Evolutionary conservation across 192 early-diverging fungal genomes (phyloP), one percentile per base, ranked within the genome.

Genomic region (Spizellomyces sp.): DNA sequence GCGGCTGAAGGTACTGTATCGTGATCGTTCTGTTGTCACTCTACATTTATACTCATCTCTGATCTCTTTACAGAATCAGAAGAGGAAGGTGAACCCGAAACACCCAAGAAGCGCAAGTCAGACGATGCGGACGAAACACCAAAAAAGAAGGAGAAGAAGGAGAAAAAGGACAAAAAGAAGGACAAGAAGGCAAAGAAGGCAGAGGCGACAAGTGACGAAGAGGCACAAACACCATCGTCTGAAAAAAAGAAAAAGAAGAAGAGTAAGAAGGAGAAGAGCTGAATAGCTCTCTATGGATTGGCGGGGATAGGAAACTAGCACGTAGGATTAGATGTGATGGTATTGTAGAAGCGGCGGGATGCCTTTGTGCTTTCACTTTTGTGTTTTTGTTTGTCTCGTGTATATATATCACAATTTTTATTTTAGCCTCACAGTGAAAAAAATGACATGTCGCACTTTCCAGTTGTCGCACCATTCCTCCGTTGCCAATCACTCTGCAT

Each of bases 21-120:
- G 72, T 73, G 44, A 58, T 69, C 10, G 63, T 48, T 12, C 27
- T 36, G 27, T 41, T 14, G 15, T 41, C 62, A 69, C 15, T 44
- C 69, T 42, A 82, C 82, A 89, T 79, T 78, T 80, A 80, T 9
- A 76, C 21, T 41, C 27, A n/a, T 47, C 27, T 19, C 7, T 21
- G 10, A 17, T 22, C 55, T 21, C 48, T 74, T 4, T 46, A 81
- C 56, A 62, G 74, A 77, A 52, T 76, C 90, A 59, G 86, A 83
- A 54, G 88, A 82, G 58, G 17, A 52, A 58, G 75, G 10, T 27
- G 73, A 71, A 10, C 58, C 73, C 6, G 73, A 85, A 76, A 76
- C 84, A 70, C 79, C 82, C 47, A 80, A 88, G 36, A 77, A 89
- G 79, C 73, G 82, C 61, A 84, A 86, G 79, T 73, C 79, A 73